Evolutionary conservation across 768 basidiomycete species (phyloP).

Genomic region (Suillus hirtellus): DNA sequence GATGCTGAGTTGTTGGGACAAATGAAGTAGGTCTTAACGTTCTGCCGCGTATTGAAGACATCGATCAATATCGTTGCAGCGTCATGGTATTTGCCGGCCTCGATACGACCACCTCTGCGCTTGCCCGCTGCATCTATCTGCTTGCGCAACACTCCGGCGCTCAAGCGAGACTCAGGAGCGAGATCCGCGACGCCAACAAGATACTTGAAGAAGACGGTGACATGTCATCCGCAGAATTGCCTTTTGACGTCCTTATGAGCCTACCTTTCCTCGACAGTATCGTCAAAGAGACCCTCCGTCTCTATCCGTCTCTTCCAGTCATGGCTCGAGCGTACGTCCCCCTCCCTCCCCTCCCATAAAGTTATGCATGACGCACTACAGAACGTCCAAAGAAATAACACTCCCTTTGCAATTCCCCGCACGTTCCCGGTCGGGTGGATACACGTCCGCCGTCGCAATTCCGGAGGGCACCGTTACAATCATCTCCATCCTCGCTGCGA

Average conservation of each 20-base stretch:
- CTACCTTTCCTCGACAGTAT: constrained; percentile 41
- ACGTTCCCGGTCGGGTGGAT: constrained; percentile 34
- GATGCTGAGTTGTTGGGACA: constrained; percentile 50
- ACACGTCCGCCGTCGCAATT: constrained; percentile 20
- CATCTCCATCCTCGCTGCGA: constrained; percentile 38
- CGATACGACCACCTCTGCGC: constrained; percentile 45
- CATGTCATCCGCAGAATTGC: constrained; percentile 21
- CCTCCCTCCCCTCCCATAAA: background rate
- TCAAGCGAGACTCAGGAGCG: constrained; percentile 41
- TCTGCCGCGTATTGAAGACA: background rate
- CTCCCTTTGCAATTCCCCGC: constrained; percentile 42
- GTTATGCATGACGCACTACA: constrained; percentile 17
- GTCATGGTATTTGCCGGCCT: constrained; percentile 45
- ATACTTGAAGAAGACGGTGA: background rate
- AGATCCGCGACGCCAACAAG: constrained; percentile 29
- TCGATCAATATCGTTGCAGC: constrained; percentile 20
- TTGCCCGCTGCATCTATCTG: constrained; percentile 38
- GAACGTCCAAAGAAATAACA: constrained; percentile 36
- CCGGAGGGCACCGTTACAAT: constrained; percentile 36
- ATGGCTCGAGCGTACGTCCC: constrained; percentile 25
- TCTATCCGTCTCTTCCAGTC: constrained; percentile 28
- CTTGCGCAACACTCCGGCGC: constrained; percentile 37
- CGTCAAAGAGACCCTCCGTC: constrained; percentile 40
- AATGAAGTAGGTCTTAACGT: constrained; percentile 42
- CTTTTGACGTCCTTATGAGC: constrained; percentile 38